Evolutionary conservation across 1,284 basidiomycete genomes (phyloP), one percentile per base, ranked within the genome.

Genomic region (Apiotrichum gamsii): DNA sequence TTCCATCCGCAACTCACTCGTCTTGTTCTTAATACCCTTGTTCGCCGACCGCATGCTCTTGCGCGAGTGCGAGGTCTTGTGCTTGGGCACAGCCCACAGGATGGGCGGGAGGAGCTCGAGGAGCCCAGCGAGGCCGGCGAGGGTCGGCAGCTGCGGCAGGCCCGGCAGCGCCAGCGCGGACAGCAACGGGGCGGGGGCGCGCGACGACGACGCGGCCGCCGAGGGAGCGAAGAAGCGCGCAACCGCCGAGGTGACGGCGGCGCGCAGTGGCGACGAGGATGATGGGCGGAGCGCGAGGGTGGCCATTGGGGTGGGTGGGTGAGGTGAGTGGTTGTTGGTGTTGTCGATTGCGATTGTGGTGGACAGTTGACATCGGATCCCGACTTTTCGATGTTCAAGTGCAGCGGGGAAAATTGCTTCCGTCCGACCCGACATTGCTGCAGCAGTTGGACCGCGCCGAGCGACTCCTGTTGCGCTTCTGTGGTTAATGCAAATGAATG

Each of bases 31-130:
- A 61, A 96, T 74, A 0, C 91, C 91, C 74, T 97, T 97, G 72
- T 94, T 90, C 4, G 91, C 87, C 47, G 82, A 82, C 24, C 93
- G 80, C 91, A 96, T 96, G n/a, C 84, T 80, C 72, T 97, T 97
- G 40, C 88, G 78, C 24, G 89, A 91, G 71, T 96, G 93, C 0
- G 90, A 90, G 9, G 83, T 80, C 76, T 95, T 95, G 73, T 85
- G 87, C 75, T 97, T 97, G 15, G 94, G 94, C 3, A 94, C 93
- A 15, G 93, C 93, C 39, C 88, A 80, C 21, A 97, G 73, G 63
- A 95, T 82, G 1, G 90, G 81, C 20, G 93, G 90, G 60, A 97
- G 80, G 25, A 94, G 78, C 52, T 90, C 86, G 39, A 84, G 77
- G 23, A 91, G 74, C 9, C 83, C 80, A 40, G 78, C 55, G 31